These are phyloP conservation scores for Stenogyne calaminthoides DNA, from an alignment of 305 asterid species.

Conservation along the genomic window DNA sequence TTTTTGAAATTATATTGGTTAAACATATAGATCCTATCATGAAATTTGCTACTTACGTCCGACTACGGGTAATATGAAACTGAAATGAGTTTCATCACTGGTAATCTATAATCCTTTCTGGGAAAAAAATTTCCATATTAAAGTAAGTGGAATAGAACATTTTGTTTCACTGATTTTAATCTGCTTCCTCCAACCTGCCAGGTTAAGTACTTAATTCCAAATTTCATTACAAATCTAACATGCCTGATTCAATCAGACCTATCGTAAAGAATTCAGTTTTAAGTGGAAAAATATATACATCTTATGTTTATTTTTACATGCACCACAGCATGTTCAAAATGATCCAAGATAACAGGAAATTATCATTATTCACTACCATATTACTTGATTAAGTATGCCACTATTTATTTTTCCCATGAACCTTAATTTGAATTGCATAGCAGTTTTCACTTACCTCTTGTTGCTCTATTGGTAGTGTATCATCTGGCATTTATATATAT, in stretches of 20 bases:
- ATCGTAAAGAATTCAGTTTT: background rate
- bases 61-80: too few relatives aligned
- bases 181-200: conserved; percentile 3
- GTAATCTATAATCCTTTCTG: background rate
- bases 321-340: background rate
- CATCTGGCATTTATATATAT: conserved; percentile 11
- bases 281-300: background rate
- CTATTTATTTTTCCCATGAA: too few relatives aligned
- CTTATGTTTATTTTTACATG: background rate
- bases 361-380: background rate
- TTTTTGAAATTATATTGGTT: too few relatives aligned
- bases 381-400: too few relatives aligned
- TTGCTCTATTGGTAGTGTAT: background rate
- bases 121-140: background rate
- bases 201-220: background rate
- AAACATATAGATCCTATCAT: too few relatives aligned
- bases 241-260: background rate
- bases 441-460: conserved; percentile 10
- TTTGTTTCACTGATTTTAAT: background rate
- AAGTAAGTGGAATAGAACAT: background rate
- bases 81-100: background rate
- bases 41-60: too few relatives aligned
- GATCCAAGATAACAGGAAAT: background rate
- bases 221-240: background rate
- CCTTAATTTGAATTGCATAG: conserved; percentile 11